Evolutionary conservation across 139 green algal genomes (phyloP).

Genomic region (Zygnema circumcarinatum): DNA sequence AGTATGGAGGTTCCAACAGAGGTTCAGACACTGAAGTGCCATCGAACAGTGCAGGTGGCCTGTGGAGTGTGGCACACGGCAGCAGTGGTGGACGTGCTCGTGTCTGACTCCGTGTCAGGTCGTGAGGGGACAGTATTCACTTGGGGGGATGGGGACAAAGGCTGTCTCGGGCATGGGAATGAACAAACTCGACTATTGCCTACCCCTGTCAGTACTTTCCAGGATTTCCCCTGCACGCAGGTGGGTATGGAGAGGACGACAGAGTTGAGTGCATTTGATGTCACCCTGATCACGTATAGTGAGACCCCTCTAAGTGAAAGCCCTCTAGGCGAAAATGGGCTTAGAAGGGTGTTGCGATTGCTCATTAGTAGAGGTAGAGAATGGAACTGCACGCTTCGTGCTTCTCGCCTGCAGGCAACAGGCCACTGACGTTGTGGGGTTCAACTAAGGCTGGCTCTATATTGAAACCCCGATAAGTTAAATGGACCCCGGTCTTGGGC

Average conservation of each 20-base stretch:
- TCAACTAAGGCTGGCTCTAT: too few relatives aligned
- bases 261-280: background rate
- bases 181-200: constrained; percentile 27
- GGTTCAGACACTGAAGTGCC: constrained; percentile 65
- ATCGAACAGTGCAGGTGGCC: constrained; percentile 68
- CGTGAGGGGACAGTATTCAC: constrained; percentile 39
- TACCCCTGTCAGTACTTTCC: constrained; percentile 31
- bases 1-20: constrained; percentile 31
- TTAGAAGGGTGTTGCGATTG: too few relatives aligned
- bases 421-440: too few relatives aligned
- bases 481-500: too few relatives aligned
- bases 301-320: too few relatives aligned
- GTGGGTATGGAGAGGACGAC: background rate
- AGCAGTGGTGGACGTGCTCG: constrained; percentile 68
- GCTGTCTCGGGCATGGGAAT: constrained; percentile 48
- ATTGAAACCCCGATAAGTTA: too few relatives aligned
- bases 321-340: too few relatives aligned
- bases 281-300: too few relatives aligned
- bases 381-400: too few relatives aligned
- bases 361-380: too few relatives aligned
- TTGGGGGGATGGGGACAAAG: constrained; percentile 60
- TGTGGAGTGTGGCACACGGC: constrained; percentile 95
- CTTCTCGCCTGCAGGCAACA: too few relatives aligned
- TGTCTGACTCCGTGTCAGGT: background rate
- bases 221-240: constrained; percentile 15